Conservation (phyloP, 2,329 filamentous ascomycete genomes). For the Xylariales sp. region DNA sequence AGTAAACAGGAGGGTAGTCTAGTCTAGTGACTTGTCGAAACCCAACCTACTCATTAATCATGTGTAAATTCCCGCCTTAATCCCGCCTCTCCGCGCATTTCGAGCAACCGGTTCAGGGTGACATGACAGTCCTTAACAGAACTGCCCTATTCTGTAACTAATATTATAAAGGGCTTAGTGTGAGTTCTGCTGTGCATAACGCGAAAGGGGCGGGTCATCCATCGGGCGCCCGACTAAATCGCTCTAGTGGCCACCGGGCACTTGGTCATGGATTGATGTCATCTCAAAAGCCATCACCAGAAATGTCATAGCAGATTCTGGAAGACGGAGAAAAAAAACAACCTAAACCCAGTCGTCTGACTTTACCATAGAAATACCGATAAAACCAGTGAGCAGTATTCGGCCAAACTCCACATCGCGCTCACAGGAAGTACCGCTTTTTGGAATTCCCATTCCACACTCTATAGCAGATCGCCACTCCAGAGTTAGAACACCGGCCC, state of each 20-base stretch:
- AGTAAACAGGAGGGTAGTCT: not conserved
- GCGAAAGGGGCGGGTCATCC: constrained; percentile 14
- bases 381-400: not conserved
- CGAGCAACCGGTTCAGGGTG: not conserved
- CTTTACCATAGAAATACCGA: not conserved
- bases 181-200: constrained; percentile 8
- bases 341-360: not conserved
- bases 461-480: not conserved
- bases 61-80: not conserved
- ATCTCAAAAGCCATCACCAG: constrained; percentile 19
- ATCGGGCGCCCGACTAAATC: constrained; percentile 24
- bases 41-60: not conserved
- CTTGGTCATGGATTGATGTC: constrained; percentile 28
- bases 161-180: constrained; percentile 25
- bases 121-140: not conserved
- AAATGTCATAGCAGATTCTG: not conserved
- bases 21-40: not conserved
- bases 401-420: constrained; percentile 19
- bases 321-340: constrained; percentile 3
- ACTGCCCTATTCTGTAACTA: not conserved
- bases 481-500: not conserved
- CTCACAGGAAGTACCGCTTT: constrained; percentile 14
- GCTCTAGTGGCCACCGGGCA: constrained; percentile 21
- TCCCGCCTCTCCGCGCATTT: constrained; percentile 3
- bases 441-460: constrained; percentile 24